Evolutionary conservation across 352 stramenopile species (phyloP).

Genomic region (Phytophthora pinifolia): DNA sequence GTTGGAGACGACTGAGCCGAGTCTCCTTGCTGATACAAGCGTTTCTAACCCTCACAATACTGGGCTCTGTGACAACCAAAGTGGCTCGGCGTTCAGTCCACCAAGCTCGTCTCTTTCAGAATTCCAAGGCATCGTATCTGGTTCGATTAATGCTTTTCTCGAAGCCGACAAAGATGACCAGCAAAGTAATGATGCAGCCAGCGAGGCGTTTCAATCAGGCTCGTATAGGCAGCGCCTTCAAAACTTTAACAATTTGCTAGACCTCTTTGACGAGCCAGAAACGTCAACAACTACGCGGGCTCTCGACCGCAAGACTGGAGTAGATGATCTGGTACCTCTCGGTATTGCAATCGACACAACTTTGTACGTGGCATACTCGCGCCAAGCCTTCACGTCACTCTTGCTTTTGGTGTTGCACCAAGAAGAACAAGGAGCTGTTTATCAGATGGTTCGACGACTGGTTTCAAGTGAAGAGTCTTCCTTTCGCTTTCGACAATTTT

Average conservation of each 20-base stretch:
- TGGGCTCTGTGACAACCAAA: conserved; percentile 4
- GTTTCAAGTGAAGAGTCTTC: conserved; percentile 16
- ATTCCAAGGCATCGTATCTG: neutral
- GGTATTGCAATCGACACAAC: conserved; percentile 28
- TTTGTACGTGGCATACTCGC: conserved; percentile 34
- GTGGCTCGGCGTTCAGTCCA: neutral
- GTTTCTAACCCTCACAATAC: neutral
- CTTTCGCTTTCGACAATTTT: conserved; percentile 21
- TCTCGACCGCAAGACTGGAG: neutral
- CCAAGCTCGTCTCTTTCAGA: neutral
- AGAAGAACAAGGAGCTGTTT: conserved; percentile 10
- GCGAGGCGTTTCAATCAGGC: conserved; percentile 15
- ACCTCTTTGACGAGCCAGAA: neutral
- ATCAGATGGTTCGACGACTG: conserved; percentile 24
- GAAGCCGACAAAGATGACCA: conserved; percentile 23
- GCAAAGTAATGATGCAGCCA: conserved; percentile 18
- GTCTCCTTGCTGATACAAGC: neutral
- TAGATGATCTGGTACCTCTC: conserved; percentile 33
- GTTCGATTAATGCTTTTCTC: conserved; percentile 20
- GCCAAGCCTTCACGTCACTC: conserved; percentile 29
- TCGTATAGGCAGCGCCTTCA: conserved; percentile 4
- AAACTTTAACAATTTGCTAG: neutral
- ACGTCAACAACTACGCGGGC: neutral
- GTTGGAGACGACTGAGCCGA: conserved; percentile 2
- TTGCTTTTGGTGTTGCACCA: conserved; percentile 15